Evolutionary conservation across 2,329 filamentous ascomycete genomes (phyloP), one percentile per base, ranked within the genome.

Genomic region (Dryadomyces sulphureus): DNA sequence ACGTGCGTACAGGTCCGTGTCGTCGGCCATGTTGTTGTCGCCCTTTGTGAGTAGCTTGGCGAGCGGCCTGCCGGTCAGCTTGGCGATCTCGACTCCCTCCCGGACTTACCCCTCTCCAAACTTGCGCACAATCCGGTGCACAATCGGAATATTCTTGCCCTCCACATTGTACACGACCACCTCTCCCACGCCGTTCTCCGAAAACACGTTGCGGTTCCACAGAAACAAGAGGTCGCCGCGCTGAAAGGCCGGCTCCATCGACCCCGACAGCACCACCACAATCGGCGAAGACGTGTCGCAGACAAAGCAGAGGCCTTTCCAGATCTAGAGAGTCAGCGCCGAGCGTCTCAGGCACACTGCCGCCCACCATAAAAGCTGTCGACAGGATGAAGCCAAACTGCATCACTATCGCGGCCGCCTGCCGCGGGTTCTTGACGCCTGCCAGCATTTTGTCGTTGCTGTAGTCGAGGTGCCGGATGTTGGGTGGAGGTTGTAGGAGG

Each of bases 61-160:
- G 43, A 70, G 62, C 8, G 69, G 64, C 21, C 73, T 77, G 41
- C 11, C 7, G 4, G 32, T 21, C 14, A 24, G 32, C 19, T 9
- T 9, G 17, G 17, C n/a, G 25, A 8, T 32, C 17, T 16, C n/a
- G 14, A 16, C 7, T 3, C 3, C 4, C 16, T 16, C 8, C 7
- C 11, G n/a, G n/a, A 41, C 70, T 48, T 58, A 75, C 68, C 77
- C 77, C 25, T 57, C 56, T 20, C 78, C 77, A 59, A 80, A 81
- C 59, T 78, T 79, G 65, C 89, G 77, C 46, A 96, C 83, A 9
- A 96, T 75, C 43, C 92, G 73, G 67, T 98, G 92, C 54, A 98
- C 92, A 63, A 98, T 98, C 25, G 92, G 92, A 52, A 98, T 96
- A 54, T 94, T 85, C 70, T 96, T 98, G 48, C 82, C 88, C 61